Evolutionary conservation across 2,329 filamentous ascomycete species (phyloP).

Genomic region (Fusarium sp.): DNA sequence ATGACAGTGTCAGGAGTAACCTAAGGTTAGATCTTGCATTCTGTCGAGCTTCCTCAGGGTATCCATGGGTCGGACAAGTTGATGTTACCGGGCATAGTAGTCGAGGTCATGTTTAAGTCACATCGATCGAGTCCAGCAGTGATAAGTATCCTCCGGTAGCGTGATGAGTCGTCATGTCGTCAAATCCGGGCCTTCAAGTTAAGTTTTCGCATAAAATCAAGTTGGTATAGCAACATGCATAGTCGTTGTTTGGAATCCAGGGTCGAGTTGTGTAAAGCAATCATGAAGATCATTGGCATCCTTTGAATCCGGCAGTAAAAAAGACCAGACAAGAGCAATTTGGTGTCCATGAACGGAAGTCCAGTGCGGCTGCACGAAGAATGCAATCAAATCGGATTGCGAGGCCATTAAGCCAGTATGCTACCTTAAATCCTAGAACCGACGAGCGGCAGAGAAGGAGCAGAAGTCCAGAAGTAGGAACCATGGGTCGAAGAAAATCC

Average conservation of each 20-base stretch:
- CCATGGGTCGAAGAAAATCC: conserved; percentile 26
- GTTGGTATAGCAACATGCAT: conserved; percentile 42
- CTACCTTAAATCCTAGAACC: conserved; percentile 36
- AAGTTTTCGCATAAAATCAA: conserved; percentile 40
- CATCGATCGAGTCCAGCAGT: conserved; percentile 27
- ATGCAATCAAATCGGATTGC: conserved; percentile 55
- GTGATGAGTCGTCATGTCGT: background rate
- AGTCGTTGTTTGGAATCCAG: conserved; percentile 20
- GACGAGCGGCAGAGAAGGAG: conserved; percentile 32
- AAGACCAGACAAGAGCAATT: conserved; percentile 18
- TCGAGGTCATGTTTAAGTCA: conserved; percentile 37
- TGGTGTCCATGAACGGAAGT: conserved; percentile 20
- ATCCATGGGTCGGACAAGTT: conserved; percentile 15
- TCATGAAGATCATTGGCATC: conserved; percentile 29
- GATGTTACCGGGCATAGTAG: conserved; percentile 4
- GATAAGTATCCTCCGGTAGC: conserved; percentile 24
- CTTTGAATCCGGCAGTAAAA: conserved; percentile 26
- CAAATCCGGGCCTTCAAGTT: conserved; percentile 8
- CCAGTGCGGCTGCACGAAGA: conserved; percentile 51
- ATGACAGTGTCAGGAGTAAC: conserved; percentile 25
- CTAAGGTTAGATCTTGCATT: conserved; percentile 38
- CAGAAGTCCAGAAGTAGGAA: conserved; percentile 14
- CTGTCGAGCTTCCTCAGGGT: conserved; percentile 32
- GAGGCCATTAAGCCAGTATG: conserved; percentile 34
- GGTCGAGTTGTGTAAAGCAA: conserved; percentile 27